Percentiles rank a stretch among this genome's conserved stretches.
Evolutionary conservation across 2,329 filamentous ascomycete genomes (phyloP).

Genomic region (Esteya vermicola): DNA sequence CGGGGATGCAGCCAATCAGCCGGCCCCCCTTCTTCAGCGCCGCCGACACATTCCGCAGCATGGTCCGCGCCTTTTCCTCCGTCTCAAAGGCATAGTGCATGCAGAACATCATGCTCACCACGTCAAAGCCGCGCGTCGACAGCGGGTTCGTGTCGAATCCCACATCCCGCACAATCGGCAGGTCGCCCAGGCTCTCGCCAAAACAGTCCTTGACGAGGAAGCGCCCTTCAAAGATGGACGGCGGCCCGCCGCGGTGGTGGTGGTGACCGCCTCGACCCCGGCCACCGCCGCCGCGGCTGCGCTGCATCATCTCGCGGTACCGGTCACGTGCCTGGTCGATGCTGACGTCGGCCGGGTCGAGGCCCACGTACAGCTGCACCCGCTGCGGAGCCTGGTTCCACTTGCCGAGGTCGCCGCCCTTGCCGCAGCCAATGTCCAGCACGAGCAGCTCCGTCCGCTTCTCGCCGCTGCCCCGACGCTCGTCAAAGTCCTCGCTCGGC

Average conservation of each 20-base stretch:
- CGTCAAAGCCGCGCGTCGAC: conserved; percentile 73
- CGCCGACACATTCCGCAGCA: conserved; percentile 87
- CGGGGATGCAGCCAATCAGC: conserved; percentile 93
- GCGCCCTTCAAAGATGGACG: conserved; percentile 69
- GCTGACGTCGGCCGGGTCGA: conserved; percentile 85
- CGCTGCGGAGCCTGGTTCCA: conserved; percentile 90
- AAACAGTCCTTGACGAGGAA: conserved; percentile 92
- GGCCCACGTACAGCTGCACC: conserved; percentile 84
- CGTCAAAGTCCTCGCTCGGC: conserved; percentile 58
- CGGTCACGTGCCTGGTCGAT: conserved; percentile 82
- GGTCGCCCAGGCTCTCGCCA: conserved; percentile 65
- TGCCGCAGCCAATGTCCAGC: conserved; percentile 90
- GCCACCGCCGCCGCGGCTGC: conserved; percentile 35
- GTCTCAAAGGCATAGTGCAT: conserved; percentile 98
- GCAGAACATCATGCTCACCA: conserved; percentile 98
- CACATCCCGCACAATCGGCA: conserved; percentile 71
- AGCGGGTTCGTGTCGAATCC: conserved; percentile 71
- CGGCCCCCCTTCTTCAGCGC: conserved; percentile 85
- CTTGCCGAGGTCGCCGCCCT: conserved; percentile 88
- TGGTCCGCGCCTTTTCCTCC: conserved; percentile 75
- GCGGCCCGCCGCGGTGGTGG: conserved; percentile 31
- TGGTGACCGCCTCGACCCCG: conserved; percentile 21
- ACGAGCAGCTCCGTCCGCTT: conserved; percentile 52
- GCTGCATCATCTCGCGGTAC: conserved; percentile 57
- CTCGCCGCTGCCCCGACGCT: conserved; percentile 38